Evolutionary conservation across 208 protist species (phyloP).

Genomic region (Crithidia expoeki): DNA sequence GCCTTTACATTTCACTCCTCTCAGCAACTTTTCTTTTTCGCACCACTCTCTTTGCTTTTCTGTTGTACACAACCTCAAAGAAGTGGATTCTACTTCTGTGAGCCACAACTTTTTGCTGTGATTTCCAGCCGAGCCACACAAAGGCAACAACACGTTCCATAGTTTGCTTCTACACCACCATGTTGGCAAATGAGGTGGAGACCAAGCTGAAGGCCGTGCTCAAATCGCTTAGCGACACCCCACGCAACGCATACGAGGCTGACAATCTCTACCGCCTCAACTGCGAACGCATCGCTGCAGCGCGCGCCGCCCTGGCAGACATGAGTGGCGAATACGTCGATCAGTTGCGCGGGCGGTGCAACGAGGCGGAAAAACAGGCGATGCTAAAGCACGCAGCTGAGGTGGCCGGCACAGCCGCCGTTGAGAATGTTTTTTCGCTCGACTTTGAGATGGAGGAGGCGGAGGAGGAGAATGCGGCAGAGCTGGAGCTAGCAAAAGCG

Average conservation of each 20-base stretch:
- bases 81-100: no score
- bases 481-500: slow-evolving; percentile 38
- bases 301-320: slow-evolving; percentile 23
- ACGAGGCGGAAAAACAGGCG: slow-evolving; percentile 32
- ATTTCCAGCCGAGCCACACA: no score
- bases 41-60: no score
- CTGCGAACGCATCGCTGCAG: slow-evolving; percentile 48
- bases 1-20: no score
- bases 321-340: slow-evolving; percentile 70
- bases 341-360: slow-evolving; percentile 33
- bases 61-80: no score
- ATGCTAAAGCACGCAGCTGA: slow-evolving; percentile 21
- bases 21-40: no score
- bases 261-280: slow-evolving; percentile 45
- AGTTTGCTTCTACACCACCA: no score
- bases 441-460: slow-evolving; percentile 52
- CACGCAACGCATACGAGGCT: slow-evolving; percentile 74
- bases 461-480: slow-evolving; percentile 33
- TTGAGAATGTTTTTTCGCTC: slow-evolving; percentile 41
- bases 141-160: no score
- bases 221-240: slow-evolving; percentile 46
- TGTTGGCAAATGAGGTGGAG: slow-evolving; percentile 48
- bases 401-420: background rate
- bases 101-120: no score
- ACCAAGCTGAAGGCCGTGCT: slow-evolving; percentile 39